These are phyloP conservation scores for Chrysochromulina tobinii DNA, from an alignment of 78 protist species.

Conservation along the genomic window DNA sequence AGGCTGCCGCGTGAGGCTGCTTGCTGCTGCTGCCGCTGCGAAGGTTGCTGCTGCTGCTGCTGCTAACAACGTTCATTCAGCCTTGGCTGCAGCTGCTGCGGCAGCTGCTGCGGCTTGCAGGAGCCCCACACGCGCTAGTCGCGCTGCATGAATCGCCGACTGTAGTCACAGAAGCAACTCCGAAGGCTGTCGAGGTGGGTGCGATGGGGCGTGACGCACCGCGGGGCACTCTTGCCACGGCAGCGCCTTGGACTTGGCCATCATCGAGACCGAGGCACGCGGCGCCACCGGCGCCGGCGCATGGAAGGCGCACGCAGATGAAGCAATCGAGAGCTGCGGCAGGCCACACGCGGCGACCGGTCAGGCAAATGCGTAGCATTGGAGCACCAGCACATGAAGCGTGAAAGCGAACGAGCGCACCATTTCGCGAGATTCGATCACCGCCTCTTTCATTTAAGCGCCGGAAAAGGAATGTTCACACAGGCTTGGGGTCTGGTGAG, in stretches of 20 bases:
- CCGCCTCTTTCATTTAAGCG: too few species aligned
- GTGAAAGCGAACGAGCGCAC: too few species aligned
- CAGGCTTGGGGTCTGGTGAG: too few species aligned
- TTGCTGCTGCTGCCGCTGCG: not conserved
- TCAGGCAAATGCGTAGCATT: too few species aligned
- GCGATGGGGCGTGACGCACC: not conserved
- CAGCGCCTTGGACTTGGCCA: not conserved
- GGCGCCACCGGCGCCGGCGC: not conserved
- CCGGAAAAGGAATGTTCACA: too few species aligned
- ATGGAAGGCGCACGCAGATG: not conserved
- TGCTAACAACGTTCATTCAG: not conserved
- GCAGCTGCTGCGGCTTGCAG: too few species aligned
- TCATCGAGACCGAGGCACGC: not conserved
- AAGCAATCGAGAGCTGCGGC: too few species aligned
- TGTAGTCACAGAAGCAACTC: not conserved
- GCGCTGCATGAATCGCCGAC: not conserved
- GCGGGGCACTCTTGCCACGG: not conserved
- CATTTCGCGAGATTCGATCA: too few species aligned
- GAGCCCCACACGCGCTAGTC: too few species aligned
- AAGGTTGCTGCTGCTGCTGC: not conserved
- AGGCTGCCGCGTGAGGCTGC: not conserved
- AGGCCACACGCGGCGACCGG: too few species aligned
- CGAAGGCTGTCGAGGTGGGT: not conserved
- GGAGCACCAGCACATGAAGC: too few species aligned
- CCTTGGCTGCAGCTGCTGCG: too few species aligned